phyloP scores from a whole-genome alignment of 768 basidiomycete species.

The Xerocomellus amylosporus region DNA sequence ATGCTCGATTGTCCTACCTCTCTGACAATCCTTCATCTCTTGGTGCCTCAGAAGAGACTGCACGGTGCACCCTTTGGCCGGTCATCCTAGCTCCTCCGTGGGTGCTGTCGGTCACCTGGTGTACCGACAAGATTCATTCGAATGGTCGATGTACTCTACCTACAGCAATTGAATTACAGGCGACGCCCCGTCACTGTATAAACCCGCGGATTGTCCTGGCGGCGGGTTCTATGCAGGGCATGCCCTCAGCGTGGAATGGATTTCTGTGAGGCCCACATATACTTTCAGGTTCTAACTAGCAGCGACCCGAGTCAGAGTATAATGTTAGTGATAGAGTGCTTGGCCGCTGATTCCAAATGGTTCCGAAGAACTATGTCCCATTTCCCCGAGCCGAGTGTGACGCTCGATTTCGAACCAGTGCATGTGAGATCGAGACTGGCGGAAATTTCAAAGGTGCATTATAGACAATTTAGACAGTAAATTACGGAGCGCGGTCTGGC shows the following conservation, averaged over 20 bases:
- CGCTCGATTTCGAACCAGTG: background rate
- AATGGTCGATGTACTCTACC: background rate
- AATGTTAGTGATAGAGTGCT: too few species aligned
- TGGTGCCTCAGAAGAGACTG: slow-evolving; percentile 52
- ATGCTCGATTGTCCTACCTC: slow-evolving; percentile 46
- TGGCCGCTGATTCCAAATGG: too few species aligned
- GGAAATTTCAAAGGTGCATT: background rate
- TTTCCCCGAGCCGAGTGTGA: too few species aligned
- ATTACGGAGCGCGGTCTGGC: background rate
- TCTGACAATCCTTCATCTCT: slow-evolving; percentile 49
- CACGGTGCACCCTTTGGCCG: slow-evolving; percentile 60
- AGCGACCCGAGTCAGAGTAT: too few species aligned
- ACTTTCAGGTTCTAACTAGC: too few species aligned
- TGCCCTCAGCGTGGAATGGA: too few species aligned
- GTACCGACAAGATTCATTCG: slow-evolving; percentile 41
- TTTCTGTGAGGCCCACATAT: too few species aligned
- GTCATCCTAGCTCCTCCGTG: slow-evolving; percentile 42
- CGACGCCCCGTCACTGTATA: too few species aligned
- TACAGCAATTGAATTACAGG: background rate
- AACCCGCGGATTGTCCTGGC: too few species aligned
- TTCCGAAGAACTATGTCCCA: too few species aligned
- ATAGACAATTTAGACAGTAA: background rate
- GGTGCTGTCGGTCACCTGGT: slow-evolving; percentile 64
- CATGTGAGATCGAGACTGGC: background rate
- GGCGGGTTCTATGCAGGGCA: background rate